phyloP scores from a whole-genome alignment of 2,329 filamentous ascomycete species.

The Pyrenophora graminea region DNA sequence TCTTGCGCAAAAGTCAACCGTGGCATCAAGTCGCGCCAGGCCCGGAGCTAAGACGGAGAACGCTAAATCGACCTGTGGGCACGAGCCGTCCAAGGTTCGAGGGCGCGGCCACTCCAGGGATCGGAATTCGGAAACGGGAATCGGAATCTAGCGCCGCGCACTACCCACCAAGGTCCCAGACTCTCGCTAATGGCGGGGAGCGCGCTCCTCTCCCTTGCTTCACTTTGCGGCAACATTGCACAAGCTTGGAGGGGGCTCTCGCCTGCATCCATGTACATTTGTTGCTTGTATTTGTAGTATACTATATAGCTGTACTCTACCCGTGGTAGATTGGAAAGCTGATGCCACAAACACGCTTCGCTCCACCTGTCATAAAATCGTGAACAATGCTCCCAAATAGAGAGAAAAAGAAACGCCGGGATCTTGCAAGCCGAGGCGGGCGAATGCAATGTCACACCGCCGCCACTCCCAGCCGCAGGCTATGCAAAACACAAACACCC shows the following conservation, averaged over 20 bases:
- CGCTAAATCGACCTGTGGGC: constrained; percentile 15
- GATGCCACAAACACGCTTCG: not conserved
- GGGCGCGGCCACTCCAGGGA: constrained; percentile 6
- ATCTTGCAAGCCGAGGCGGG: not conserved
- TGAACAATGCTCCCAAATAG: constrained; percentile 11
- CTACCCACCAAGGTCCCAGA: not conserved
- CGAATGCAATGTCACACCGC: not conserved
- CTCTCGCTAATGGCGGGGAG: too few relatives aligned
- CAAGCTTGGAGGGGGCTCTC: too few relatives aligned
- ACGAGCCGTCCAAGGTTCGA: constrained; percentile 8
- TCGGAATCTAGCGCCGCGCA: constrained; percentile 1
- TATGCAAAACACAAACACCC: not conserved
- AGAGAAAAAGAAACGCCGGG: constrained; percentile 5
- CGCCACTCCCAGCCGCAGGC: not conserved
- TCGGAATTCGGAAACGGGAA: constrained; percentile 5
- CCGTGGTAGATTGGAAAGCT: too few relatives aligned
- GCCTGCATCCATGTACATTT: not conserved
- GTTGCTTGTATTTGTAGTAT: not conserved
- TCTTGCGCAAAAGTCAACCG: constrained; percentile 24
- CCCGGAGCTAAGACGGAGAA: constrained; percentile 35
- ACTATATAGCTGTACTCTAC: too few relatives aligned
- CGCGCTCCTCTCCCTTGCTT: too few relatives aligned
- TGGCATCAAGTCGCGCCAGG: constrained; percentile 32
- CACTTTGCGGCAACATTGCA: too few relatives aligned
- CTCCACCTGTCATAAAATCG: constrained; percentile 7